These are phyloP conservation scores for Dovyalis caffra DNA, from an alignment of 345 rosid species.

Conservation along the genomic window DNA sequence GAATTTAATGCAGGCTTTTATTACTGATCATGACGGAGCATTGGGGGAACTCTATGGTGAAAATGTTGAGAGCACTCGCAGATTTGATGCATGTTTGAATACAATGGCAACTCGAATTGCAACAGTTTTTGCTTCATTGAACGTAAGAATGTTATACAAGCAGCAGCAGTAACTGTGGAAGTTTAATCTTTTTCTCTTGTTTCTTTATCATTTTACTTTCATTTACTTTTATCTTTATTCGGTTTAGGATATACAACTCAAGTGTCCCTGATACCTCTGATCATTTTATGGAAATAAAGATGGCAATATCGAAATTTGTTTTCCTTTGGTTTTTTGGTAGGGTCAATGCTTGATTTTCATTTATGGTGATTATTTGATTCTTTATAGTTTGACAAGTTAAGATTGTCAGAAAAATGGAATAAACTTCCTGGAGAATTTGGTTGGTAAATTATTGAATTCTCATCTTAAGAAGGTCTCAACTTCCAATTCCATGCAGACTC, in stretches of 20 bases:
- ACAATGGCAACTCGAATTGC: conserved; percentile 82
- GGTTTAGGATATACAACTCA: no score
- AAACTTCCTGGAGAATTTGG: neutral
- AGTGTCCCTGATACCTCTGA: no score
- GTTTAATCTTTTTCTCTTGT: neutral
- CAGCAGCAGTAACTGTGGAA: neutral
- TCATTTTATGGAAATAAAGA: no score
- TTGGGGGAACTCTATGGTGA: conserved; percentile 59
- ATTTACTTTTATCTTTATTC: no score
- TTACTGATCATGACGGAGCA: conserved; percentile 86
- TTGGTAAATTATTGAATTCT: neutral
- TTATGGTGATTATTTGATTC: neutral
- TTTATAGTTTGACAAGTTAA: neutral
- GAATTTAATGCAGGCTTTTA: conserved; percentile 59
- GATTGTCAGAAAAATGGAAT: no score
- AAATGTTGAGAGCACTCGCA: conserved; percentile 55
- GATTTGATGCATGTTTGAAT: conserved; percentile 62
- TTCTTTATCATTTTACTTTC: no score
- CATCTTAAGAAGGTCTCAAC: neutral
- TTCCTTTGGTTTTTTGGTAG: no score
- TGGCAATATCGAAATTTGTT: no score
- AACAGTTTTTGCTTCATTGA: conserved; percentile 89
- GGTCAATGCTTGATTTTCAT: no score
- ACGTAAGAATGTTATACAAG: conserved; percentile 39
- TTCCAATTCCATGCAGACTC: neutral